Conservation (phyloP, 2,329 filamentous ascomycete species). For the Zalaria sp. region DNA sequence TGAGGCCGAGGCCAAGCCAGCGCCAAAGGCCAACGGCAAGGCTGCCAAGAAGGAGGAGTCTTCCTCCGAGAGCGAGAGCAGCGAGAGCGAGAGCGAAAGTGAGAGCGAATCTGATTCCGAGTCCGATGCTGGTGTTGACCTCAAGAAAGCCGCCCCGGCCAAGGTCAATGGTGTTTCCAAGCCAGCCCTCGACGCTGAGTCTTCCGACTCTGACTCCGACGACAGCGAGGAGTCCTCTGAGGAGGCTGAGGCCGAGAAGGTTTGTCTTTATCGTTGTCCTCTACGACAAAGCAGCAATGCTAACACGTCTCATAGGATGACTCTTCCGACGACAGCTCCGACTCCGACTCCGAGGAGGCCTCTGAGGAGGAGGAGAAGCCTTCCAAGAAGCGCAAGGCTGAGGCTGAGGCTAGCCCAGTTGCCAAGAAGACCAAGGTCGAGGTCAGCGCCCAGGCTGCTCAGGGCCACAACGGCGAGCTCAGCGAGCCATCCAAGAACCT, state of each 20-base stretch:
- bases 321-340: constrained; percentile 5
- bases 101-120: constrained; percentile 14
- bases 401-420: constrained; percentile 34
- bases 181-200: constrained; percentile 9
- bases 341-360: constrained; percentile 7
- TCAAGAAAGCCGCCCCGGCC: constrained; percentile 11
- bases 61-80: constrained; percentile 10
- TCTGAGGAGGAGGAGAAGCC: constrained; percentile 26
- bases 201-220: constrained; percentile 8
- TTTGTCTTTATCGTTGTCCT: too few species aligned
- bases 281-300: too few species aligned
- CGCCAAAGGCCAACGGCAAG: constrained; percentile 16
- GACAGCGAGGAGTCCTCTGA: constrained; percentile 4
- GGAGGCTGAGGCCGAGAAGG: constrained; percentile 16
- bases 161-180: constrained; percentile 5
- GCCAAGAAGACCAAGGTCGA: constrained; percentile 58
- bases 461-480: constrained; percentile 20
- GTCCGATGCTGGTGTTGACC: constrained; percentile 4
- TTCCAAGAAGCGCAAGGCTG: constrained; percentile 54
- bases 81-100: constrained; percentile 16
- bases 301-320: neutral
- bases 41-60: constrained; percentile 10
- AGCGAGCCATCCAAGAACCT: constrained; percentile 48
- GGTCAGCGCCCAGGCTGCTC: constrained; percentile 8
- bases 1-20: constrained; percentile 17